Percentiles rank a stretch among this genome's conserved stretches.
These are phyloP conservation scores for Backusella australiensis DNA, from an alignment of 192 early-diverging fungal genomes.

Conservation along the genomic window DNA sequence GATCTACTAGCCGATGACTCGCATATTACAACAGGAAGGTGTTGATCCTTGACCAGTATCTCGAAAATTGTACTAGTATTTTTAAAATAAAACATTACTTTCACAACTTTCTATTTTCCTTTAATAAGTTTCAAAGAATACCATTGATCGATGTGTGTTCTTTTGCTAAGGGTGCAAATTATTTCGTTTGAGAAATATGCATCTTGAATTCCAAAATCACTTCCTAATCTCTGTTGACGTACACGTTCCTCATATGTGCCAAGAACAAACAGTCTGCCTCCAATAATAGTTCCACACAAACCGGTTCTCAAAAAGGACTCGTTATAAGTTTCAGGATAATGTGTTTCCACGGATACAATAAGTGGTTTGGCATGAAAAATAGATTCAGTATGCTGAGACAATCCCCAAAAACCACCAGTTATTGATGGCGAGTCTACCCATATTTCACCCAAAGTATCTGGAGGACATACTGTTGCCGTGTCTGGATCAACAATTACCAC, in stretches of 20 bases:
- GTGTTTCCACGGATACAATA: constrained; percentile 46
- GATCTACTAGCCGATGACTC: constrained; percentile 58
- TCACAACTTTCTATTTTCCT: background rate
- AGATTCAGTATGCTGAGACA: constrained; percentile 70
- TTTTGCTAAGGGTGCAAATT: constrained; percentile 26
- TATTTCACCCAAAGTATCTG: constrained; percentile 81
- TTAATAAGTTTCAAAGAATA: constrained; percentile 19
- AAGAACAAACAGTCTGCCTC: constrained; percentile 70
- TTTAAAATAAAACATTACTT: constrained; percentile 16
- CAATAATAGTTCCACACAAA: constrained; percentile 66
- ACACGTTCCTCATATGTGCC: constrained; percentile 79
- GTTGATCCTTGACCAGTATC: constrained; percentile 64
- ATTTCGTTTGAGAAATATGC: constrained; percentile 39
- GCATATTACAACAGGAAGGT: constrained; percentile 69
- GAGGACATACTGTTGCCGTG: constrained; percentile 68
- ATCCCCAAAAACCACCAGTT: constrained; percentile 73
- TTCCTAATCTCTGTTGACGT: constrained; percentile 46
- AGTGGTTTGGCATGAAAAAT: constrained; percentile 70
- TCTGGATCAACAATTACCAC: constrained; percentile 83
- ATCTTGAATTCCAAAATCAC: constrained; percentile 29
- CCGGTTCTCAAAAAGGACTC: constrained; percentile 77
- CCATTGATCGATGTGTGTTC: constrained; percentile 39
- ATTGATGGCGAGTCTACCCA: constrained; percentile 78
- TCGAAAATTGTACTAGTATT: constrained; percentile 59
- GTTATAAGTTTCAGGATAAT: constrained; percentile 53